Conservation (phyloP, 768 basidiomycete species). For the Lactifluus volemus region DNA sequence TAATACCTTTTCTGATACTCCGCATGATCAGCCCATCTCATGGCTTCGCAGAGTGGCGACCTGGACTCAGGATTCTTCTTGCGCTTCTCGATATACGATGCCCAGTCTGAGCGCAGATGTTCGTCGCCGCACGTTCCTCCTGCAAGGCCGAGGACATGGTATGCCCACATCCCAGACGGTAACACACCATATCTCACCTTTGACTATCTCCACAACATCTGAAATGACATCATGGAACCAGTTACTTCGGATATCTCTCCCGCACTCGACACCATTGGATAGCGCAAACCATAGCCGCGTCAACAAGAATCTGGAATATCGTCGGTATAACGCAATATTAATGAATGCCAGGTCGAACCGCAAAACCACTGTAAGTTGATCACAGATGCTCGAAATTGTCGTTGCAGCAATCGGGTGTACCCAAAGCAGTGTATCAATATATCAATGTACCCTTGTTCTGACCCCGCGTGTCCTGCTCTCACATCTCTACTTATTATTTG, state of each 20-base stretch:
- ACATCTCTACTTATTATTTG: too few species aligned
- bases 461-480: too few species aligned
- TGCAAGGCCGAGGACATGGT: conserved; percentile 62
- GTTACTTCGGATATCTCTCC: conserved; percentile 21
- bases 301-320: conserved; percentile 43
- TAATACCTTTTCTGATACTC: too few species aligned
- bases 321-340: not conserved
- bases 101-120: conserved; percentile 54
- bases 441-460: too few species aligned
- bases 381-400: too few species aligned
- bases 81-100: conserved; percentile 39
- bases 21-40: conserved; percentile 63
- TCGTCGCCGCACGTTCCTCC: too few species aligned
- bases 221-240: conserved; percentile 35
- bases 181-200: conserved; percentile 54
- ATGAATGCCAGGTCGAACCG: conserved; percentile 33
- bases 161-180: conserved; percentile 26
- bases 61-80: not conserved
- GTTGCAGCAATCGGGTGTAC: too few species aligned
- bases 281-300: conserved; percentile 56
- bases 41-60: conserved; percentile 34
- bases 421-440: too few species aligned
- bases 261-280: conserved; percentile 35
- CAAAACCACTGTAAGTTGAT: conserved; percentile 45
- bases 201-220: conserved; percentile 44